These are phyloP conservation scores for Aspergillus caelatus DNA, from an alignment of 2,329 filamentous ascomycete genomes.

Conservation along the genomic window DNA sequence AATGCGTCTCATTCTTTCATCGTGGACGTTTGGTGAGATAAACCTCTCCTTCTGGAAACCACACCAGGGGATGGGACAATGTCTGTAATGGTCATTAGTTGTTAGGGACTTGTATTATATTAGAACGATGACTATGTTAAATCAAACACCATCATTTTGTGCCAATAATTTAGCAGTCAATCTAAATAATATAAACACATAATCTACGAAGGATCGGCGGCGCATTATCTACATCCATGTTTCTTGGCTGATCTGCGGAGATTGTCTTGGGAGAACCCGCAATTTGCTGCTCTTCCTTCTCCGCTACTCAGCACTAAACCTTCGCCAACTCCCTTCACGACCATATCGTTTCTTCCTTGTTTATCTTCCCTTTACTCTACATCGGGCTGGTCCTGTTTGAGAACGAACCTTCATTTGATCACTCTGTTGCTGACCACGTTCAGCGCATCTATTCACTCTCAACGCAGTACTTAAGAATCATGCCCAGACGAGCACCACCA, in stretches of 20 bases:
- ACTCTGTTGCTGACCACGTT: slow-evolving; percentile 10
- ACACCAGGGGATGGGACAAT: neutral
- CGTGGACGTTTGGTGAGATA: neutral
- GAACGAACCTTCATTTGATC: slow-evolving; percentile 15
- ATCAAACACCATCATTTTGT: neutral
- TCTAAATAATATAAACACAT: neutral
- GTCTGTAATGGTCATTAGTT: neutral
- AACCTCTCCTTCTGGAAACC: neutral
- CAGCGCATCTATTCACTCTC: slow-evolving; percentile 19
- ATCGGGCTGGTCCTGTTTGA: slow-evolving; percentile 40
- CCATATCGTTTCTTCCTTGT: slow-evolving; percentile 1
- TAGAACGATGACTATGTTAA: neutral
- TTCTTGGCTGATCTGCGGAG: slow-evolving; percentile 22
- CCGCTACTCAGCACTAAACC: slow-evolving; percentile 4
- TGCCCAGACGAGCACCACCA: slow-evolving; percentile 12
- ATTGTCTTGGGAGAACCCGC: slow-evolving; percentile 3
- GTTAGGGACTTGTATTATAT: neutral
- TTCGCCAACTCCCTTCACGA: neutral
- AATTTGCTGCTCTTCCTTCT: slow-evolving; percentile 10
- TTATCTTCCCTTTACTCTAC: slow-evolving; percentile 8
- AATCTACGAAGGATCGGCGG: slow-evolving; percentile 3
- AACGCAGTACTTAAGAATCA: slow-evolving; percentile 7
- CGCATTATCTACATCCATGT: neutral
- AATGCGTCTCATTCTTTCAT: slow-evolving; percentile 9
- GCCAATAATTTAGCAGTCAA: neutral